Evolutionary conservation across 306 rosid species (phyloP).

Genomic region (Argentina anserina): DNA sequence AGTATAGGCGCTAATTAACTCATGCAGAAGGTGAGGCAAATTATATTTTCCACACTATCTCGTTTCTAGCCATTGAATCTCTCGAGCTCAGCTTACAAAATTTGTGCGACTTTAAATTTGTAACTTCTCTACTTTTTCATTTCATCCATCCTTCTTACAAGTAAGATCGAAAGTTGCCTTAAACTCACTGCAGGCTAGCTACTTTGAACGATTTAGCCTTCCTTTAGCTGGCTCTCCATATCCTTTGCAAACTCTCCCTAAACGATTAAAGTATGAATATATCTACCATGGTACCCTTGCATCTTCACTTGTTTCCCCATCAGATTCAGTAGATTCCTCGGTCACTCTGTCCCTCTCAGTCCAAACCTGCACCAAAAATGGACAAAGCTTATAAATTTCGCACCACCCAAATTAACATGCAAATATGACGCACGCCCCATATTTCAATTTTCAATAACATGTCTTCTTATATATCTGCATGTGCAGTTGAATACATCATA

Average conservation of each 20-base stretch:
- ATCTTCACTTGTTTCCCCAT: slow-evolving; percentile 63
- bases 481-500: neutral
- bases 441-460: neutral
- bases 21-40: slow-evolving; percentile 15
- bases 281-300: slow-evolving; percentile 50
- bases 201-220: slow-evolving; percentile 50
- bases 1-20: neutral
- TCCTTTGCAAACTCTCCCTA: slow-evolving; percentile 49
- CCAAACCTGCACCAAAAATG: slow-evolving; percentile 43
- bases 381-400: neutral
- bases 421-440: neutral
- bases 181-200: neutral
- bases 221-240: slow-evolving; percentile 47
- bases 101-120: slow-evolving; percentile 26
- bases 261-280: slow-evolving; percentile 42
- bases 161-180: neutral
- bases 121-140: neutral
- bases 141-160: neutral
- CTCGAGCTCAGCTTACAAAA: slow-evolving; percentile 32
- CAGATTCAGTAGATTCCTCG: slow-evolving; percentile 60
- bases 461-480: neutral
- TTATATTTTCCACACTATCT: slow-evolving; percentile 9
- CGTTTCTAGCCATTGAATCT: slow-evolving; percentile 36
- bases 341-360: slow-evolving; percentile 54
- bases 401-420: neutral